Percentiles rank a stretch among this genome's conserved stretches.
phyloP scores from a whole-genome alignment of 768 basidiomycete species.

The Naganishia kalamii region DNA sequence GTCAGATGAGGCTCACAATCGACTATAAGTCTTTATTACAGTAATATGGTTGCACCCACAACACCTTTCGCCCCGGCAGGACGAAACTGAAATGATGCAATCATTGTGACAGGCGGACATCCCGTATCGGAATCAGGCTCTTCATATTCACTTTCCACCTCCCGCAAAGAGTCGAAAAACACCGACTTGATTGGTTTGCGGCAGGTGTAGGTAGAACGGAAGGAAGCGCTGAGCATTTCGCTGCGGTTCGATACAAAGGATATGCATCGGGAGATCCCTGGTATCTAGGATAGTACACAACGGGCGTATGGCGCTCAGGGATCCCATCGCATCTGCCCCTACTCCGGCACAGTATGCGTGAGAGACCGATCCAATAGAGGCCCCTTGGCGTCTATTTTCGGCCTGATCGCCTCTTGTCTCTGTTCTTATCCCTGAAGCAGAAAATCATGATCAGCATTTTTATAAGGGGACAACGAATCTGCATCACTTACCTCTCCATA shows the following conservation, averaged over 20 bases:
- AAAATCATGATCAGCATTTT: background rate
- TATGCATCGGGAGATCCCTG: too few species aligned
- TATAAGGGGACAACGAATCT: background rate
- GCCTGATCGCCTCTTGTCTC: constrained; percentile 21
- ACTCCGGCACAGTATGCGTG: background rate
- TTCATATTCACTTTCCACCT: too few species aligned
- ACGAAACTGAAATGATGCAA: too few species aligned
- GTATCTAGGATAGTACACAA: too few species aligned
- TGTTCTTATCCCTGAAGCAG: constrained; percentile 11
- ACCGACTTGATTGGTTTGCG: too few species aligned
- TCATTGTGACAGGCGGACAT: too few species aligned
- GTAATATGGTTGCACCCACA: background rate
- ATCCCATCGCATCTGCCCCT: background rate
- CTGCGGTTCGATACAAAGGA: too few species aligned
- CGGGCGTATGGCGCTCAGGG: too few species aligned
- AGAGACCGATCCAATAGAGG: background rate
- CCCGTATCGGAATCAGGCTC: too few species aligned
- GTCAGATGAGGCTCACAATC: background rate
- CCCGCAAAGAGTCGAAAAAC: too few species aligned
- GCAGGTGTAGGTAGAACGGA: too few species aligned
- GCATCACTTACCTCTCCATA: constrained; percentile 58
- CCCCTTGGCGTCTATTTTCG: background rate
- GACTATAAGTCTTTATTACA: background rate
- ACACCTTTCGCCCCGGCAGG: background rate
- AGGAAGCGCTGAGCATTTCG: too few species aligned